These are phyloP conservation scores for Plasmodium fragile DNA, from an alignment of 169 alveolate species.

Conservation along the genomic window DNA sequence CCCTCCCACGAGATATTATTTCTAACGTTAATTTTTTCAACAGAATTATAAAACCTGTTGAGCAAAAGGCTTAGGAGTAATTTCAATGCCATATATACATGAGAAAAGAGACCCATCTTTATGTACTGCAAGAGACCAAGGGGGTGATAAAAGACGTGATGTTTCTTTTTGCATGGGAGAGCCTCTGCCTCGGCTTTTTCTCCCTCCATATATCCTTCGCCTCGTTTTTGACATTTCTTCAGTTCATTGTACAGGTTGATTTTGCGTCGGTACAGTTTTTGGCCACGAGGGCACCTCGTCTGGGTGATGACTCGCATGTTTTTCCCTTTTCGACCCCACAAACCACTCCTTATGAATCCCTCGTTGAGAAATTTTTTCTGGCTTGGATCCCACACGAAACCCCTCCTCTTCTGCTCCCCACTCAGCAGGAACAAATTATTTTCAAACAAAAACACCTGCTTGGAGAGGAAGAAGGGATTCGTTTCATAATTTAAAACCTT, in stretches of 20 bases:
- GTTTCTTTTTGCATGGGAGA: neutral
- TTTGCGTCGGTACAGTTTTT: neutral
- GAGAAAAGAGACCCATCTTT: constrained; percentile 63
- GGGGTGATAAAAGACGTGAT: constrained; percentile 63
- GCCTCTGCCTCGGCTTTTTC: neutral
- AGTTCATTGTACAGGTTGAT: constrained; percentile 5
- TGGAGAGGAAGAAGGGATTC: constrained; percentile 21
- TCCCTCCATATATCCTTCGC: neutral
- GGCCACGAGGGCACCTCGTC: neutral
- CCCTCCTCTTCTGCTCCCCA: neutral
- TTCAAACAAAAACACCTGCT: constrained; percentile 30
- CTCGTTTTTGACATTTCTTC: constrained; percentile 6
- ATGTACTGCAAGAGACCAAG: constrained; percentile 34
- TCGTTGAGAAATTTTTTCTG: neutral
- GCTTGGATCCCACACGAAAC: neutral
- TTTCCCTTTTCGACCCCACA: neutral
- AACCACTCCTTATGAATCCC: neutral
- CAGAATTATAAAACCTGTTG: constrained; percentile 14
- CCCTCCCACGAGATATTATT: neutral
- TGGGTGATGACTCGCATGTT: neutral
- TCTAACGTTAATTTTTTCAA: neutral
- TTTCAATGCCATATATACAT: constrained; percentile 62
- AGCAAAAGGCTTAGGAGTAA: constrained; percentile 29
- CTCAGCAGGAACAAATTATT: constrained; percentile 21
- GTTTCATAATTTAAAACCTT: constrained; percentile 30